Conservation (phyloP, 2,329 filamentous ascomycete species). For the Dactylellina haptotyla region DNA sequence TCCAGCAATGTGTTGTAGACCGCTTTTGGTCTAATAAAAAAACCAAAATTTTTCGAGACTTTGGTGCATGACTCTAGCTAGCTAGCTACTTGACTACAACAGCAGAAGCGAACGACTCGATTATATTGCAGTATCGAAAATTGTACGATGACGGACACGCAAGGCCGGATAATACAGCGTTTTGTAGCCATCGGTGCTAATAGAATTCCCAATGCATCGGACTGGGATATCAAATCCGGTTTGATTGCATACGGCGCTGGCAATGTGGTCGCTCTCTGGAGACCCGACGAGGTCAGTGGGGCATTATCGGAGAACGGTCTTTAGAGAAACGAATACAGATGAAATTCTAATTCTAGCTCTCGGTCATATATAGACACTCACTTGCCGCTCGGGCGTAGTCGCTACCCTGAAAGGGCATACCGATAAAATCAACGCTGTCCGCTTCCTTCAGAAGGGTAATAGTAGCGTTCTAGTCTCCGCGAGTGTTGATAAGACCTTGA, state of each 20-base stretch:
- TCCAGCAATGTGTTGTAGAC: slow-evolving; percentile 5
- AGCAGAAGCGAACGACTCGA: too few relatives aligned
- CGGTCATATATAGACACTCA: slow-evolving; percentile 62
- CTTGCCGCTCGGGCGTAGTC: slow-evolving; percentile 69
- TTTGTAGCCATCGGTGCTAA: slow-evolving; percentile 83
- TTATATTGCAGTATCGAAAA: too few relatives aligned
- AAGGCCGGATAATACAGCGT: slow-evolving; percentile 38
- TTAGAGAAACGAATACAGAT: too few relatives aligned
- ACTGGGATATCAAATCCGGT: slow-evolving; percentile 77
- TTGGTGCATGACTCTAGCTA: neutral
- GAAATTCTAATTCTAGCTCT: too few relatives aligned
- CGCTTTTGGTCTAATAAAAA: neutral
- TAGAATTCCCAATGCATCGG: slow-evolving; percentile 85
- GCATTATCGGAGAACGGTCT: too few relatives aligned
- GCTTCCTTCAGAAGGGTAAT: slow-evolving; percentile 72
- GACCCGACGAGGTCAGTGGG: slow-evolving; percentile 74
- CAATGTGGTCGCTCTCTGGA: slow-evolving; percentile 88
- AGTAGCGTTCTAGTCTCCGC: slow-evolving; percentile 76
- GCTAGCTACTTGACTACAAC: neutral
- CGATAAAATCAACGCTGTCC: slow-evolving; percentile 82
- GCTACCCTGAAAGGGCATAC: slow-evolving; percentile 78
- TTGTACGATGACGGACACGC: slow-evolving; percentile 41
- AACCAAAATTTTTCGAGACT: neutral
- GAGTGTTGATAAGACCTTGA: slow-evolving; percentile 78
- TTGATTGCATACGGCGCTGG: slow-evolving; percentile 89